Conservation (phyloP, 208 protist genomes). For the Trypanosoma boissoni region DNA sequence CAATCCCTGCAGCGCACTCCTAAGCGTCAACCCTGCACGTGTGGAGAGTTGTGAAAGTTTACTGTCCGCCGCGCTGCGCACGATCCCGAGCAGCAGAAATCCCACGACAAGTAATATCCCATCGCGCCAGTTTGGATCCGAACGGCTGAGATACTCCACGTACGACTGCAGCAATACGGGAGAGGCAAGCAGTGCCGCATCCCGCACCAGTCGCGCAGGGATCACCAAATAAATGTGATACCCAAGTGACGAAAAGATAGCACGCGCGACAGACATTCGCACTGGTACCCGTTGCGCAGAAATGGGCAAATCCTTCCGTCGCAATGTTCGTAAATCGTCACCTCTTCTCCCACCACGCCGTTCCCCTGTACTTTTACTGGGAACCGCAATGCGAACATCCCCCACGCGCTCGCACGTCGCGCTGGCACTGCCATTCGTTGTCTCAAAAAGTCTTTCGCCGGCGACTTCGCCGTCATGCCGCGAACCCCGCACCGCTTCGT, state of each 20-base stretch:
- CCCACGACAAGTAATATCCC: conserved; percentile 40
- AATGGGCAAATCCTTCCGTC: conserved; percentile 18
- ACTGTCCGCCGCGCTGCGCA: conserved; percentile 44
- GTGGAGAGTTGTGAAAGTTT: conserved; percentile 52
- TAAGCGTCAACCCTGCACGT: conserved; percentile 42
- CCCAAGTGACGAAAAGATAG: conserved; percentile 34
- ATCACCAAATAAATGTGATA: conserved; percentile 32
- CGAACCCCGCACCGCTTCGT: not conserved
- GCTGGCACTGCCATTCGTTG: conserved; percentile 18
- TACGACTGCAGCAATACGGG: conserved; percentile 64
- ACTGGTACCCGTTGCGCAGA: conserved; percentile 6
- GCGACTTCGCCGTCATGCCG: conserved; percentile 44
- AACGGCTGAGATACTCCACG: conserved; percentile 12
- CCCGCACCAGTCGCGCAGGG: conserved; percentile 43
- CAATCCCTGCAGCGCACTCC: conserved; percentile 50
- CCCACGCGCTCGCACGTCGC: conserved; percentile 56
- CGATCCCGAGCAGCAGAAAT: conserved; percentile 41
- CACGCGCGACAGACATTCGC: conserved; percentile 33
- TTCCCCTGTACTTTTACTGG: no score
- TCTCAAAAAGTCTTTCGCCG: conserved; percentile 64
- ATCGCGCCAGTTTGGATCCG: conserved; percentile 20
- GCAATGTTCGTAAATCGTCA: no score
- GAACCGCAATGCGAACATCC: conserved; percentile 27
- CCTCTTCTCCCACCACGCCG: no score
- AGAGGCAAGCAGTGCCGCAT: conserved; percentile 38